Evolutionary conservation across 805 yeast genomes (phyloP), one percentile per base, ranked within the genome.

Genomic region (Metschnikowia amazonensis): DNA sequence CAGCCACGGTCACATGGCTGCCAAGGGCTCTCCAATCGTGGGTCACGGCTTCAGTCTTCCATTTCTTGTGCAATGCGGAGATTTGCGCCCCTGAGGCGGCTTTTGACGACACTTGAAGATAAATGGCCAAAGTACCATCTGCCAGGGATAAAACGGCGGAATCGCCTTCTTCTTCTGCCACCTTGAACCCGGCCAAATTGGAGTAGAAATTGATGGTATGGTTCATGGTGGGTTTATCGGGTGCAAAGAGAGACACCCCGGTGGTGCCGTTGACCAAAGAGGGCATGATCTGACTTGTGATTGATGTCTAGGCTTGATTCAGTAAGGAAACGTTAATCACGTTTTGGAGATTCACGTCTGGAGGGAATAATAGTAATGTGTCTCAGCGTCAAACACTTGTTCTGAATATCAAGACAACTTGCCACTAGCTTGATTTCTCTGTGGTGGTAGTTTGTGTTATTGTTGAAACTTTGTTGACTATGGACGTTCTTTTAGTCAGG

Each of bases 191-290:
- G 47, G 72, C 67, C 11, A 80, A 58, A 38, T 71, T 64, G 44
- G 74, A 63, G 64, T 87, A 88, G 66, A 87, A 88, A 21, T 63
- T 58, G 28, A 76, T 63, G 3, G 89, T 74, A 25, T 71, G 58
- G 24, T 66, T 53, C 46, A 74, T 77, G 30, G 77, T 60, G 13
- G 59, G 60, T 21, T 62, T 59, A 45, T 74, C 73, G 14, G 80
- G 69, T 9, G 90, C 87, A 51, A 71, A 70, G 34, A 80, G 64
- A 14, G 74, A 65, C 47, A 78, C 69, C 58, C 70, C 73, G 18
- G 85, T 72, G 18, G 79, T 70, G 16, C 84, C 86, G 58, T 80
- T 81, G 42, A 80, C 60, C 14, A 82, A 64, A 31, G 61, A 53
- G n/a, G 48, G 50, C 53, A 50, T 47, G 24, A 21, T 21, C 24